Evolutionary conservation across 768 basidiomycete genomes (phyloP), one percentile per base, ranked within the genome.

Genomic region (Calvatia gigantea): DNA sequence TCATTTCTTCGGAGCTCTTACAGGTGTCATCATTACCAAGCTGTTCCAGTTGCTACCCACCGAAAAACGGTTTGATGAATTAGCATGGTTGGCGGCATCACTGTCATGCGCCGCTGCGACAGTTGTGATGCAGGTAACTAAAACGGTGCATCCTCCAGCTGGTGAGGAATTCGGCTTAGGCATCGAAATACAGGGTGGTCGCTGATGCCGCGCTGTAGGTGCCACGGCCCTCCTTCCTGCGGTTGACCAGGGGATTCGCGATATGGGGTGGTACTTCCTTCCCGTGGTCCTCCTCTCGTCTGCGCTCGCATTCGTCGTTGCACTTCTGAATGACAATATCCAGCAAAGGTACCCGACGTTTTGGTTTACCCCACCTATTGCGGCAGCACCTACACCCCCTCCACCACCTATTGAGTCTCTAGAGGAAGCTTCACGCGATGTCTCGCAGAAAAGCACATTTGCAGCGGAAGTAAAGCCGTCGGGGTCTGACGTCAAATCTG

Each of bases 161-260:
- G 83, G 75, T 73, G 33, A 48, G 66, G 60, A 42, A 12, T 37
- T 37, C 7, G 29, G 11, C 2, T 19, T 33, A 9, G 27, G 1
- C 6, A 27, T 45, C 9, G 14, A 8, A 27, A 12, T 28, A 44
- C 27, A n/a, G n/a, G n/a, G 33, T 33, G 19, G 43, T 19, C 2
- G 6, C 39, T 9, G 25, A 39, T 37, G n/a, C 14, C 23, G 6
- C 17, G 42, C 7, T 46, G 2, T 56, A 76, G 75, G 81, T 54
- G 82, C 79, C n/a, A 82, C 81, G 1, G 80, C 81, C 19, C 68
- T 83, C 31, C 67, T 83, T 8, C 75, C 80, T 17, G 72, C 76
- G 2, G 64, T 78, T 25, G 75, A 74, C 60, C 57, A 68, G 12
- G 69, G 77, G 14, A 64, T 79, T 15, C 64, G 76, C 15, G 59